Percentiles rank a stretch among this genome's conserved stretches.
Evolutionary conservation across 257 asterid genomes (phyloP).

Genomic region (Anisodus tanguticus): DNA sequence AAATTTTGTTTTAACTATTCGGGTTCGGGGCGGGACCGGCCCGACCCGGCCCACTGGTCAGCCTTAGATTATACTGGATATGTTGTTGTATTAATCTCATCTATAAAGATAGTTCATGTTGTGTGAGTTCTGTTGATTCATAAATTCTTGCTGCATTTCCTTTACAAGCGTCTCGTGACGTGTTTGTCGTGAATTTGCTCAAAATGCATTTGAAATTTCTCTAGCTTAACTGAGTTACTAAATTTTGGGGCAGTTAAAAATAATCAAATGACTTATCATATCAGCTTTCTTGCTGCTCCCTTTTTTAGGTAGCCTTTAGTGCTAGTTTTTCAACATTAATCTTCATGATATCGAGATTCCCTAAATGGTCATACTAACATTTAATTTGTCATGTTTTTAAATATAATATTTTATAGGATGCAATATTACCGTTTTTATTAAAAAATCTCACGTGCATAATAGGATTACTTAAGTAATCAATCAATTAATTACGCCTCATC

Average conservation of each 20-base stretch:
- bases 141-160: neutral
- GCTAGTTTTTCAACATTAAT: neutral
- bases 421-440: too few relatives aligned
- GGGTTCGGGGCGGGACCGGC: too few relatives aligned
- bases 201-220: neutral
- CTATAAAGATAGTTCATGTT: neutral
- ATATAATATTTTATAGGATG: too few relatives aligned
- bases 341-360: constrained; percentile 64
- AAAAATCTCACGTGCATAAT: too few relatives aligned
- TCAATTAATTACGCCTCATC: too few relatives aligned
- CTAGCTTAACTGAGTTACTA: neutral
- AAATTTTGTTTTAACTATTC: too few relatives aligned
- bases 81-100: too few relatives aligned
- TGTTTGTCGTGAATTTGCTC: neutral
- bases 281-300: constrained; percentile 17
- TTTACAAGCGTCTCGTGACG: neutral
- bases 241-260: neutral
- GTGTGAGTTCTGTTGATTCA: neutral
- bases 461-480: too few relatives aligned
- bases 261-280: too few relatives aligned
- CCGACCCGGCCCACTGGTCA: too few relatives aligned
- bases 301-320: neutral
- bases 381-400: too few relatives aligned
- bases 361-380: constrained; percentile 59
- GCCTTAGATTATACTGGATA: too few relatives aligned